Evolutionary conservation across 768 basidiomycete genomes (phyloP).

Genomic region (Tricholoma sp.): DNA sequence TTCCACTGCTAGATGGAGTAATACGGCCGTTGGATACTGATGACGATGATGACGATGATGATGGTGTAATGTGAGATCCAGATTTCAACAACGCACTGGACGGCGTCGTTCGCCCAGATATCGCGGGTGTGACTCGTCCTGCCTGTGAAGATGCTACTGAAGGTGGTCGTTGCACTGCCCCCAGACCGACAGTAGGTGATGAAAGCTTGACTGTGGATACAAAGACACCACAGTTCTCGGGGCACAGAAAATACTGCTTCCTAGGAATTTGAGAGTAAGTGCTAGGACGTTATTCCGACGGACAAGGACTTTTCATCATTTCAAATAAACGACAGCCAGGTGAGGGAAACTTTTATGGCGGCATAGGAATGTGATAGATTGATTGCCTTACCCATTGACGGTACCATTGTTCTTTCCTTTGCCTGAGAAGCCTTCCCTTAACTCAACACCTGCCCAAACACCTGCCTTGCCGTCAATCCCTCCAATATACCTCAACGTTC

Average conservation of each 20-base stretch:
- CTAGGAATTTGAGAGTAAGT: constrained; percentile 33
- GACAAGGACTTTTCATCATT: not conserved
- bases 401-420: constrained; percentile 95
- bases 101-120: constrained; percentile 47
- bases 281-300: constrained; percentile 1
- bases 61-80: constrained; percentile 24
- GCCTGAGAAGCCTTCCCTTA: constrained; percentile 78
- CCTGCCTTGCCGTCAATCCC: constrained; percentile 87
- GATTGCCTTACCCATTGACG: constrained; percentile 71
- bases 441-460: constrained; percentile 90
- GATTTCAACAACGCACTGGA: constrained; percentile 31
- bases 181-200: constrained; percentile 58
- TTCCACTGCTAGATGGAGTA: constrained; percentile 40
- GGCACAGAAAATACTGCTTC: constrained; percentile 79
- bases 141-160: constrained; percentile 75
- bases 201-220: constrained; percentile 81
- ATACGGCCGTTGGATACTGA: constrained; percentile 34
- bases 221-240: constrained; percentile 87
- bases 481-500: constrained; percentile 74
- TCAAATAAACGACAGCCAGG: not conserved
- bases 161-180: constrained; percentile 52
- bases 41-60: no score
- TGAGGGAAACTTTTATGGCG: constrained; percentile 6
- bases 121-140: constrained; percentile 57
- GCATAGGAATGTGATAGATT: constrained; percentile 3